Evolutionary conservation across 2,329 filamentous ascomycete species (phyloP), one percentile per base, ranked within the genome.

Genomic region (Chaetomium olivaceum): DNA sequence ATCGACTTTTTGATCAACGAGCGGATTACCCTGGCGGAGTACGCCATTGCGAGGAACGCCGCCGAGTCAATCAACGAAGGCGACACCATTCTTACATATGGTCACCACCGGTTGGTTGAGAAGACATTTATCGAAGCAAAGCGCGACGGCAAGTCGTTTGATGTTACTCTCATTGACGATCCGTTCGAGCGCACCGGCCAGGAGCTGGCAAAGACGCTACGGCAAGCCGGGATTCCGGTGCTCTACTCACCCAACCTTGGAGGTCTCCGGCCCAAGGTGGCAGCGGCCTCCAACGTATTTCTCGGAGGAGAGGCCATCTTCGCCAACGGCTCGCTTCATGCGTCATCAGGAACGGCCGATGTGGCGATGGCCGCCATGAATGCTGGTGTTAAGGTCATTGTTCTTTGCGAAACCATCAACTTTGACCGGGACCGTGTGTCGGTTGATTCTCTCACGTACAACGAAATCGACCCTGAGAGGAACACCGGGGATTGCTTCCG

Each of bases 301-400:
- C 82, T 99, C 1, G 93, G 93, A 14, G 93, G 93, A 4, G 93
- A 97, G 76, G 91, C 92, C 48, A 95, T 99, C 88, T 95, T 97
- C 80, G 93, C 91, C 71, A 98, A 98, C 77, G 95, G 95, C 8
- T 87, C 91, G 39, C 85, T 99, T 72, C 96, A 96, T 77, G 94
- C 91, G 4, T 88, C 93, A 23, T 88, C 92, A 11, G 95, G 95
- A 67, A 97, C 93, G 3, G 92, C 91, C 27, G 87, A 95, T 66
- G 85, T 98, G 11, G 93, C 94, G 21, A 90, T 95, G 81, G 88
- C 90, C 51, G 94, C 93, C 6, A 87, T 89, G 60, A 87, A 91
- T 64, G 83, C 88, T 23, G 89, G 90, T 65, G 86, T 93, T 46
- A 91, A 91, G 0, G 92, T 98, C 65, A 89, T 96, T 39, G 92